Evolutionary conservation across 2,329 filamentous ascomycete genomes (phyloP), one percentile per base, ranked within the genome.

Genomic region (Hypoxylon sp.): DNA sequence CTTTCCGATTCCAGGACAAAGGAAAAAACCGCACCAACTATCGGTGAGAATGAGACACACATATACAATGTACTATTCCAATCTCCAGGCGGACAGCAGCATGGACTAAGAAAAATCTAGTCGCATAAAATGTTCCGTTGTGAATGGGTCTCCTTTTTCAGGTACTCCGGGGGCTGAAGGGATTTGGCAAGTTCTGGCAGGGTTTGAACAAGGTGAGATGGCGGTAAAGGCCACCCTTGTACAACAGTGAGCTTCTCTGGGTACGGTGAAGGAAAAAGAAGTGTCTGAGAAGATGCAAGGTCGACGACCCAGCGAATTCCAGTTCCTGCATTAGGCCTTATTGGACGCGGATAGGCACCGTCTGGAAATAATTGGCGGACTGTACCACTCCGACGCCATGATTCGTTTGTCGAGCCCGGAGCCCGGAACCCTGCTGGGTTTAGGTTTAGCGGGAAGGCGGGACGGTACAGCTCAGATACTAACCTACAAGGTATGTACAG

Each of bases 11-110:
- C 70, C 70, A 68, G 72, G 72, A 71, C 67, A 72, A 71, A 70
- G 70, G 60, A 58, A 65, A 63, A 62, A 47, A 68, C 64, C 64
- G 62, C 58, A 67, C 62, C 61, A 75, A 76, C 63, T 75, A 76
- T 76, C 74, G 74, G 74, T 76, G 74, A 76, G 72, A 68, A 73
- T 76, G 69, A 76, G 74, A 76, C 74, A 76, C 60, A 68, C 64
- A 64, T 62, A 62, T 67, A 67, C 64, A 64, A 64, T 62, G 59
- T 67, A 68, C 63, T 59, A 62, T 32, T 34, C 19, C 22, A 26
- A 24, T 58, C 17, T 51, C 57, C 62, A 61, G 59, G 65, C 59
- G 63, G 62, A 63, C 65, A 64, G 48, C 59, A 63, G 58, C 65
- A 65, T 64, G 50, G 48, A 57, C 65, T 63, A 62, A 56, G 46